phyloP scores from a whole-genome alignment of 768 basidiomycete genomes.

The Mrakia frigida region DNA sequence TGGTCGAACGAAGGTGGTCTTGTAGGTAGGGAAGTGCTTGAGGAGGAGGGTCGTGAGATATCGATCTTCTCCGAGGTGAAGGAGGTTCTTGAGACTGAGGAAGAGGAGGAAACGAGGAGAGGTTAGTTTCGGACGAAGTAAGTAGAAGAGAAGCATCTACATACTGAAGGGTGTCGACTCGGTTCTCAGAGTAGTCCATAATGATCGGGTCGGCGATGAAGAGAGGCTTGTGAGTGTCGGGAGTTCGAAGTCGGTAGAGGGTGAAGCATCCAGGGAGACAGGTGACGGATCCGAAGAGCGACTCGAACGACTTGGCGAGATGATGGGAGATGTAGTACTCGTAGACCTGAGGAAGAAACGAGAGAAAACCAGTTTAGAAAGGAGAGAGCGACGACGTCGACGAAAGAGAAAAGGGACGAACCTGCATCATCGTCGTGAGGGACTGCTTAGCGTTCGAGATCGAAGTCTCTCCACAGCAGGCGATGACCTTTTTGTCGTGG shows the following conservation, averaged over 20 bases:
- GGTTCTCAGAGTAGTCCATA: constrained; percentile 88
- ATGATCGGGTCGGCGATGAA: constrained; percentile 87
- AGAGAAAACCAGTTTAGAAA: neutral
- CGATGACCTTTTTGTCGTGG: constrained; percentile 78
- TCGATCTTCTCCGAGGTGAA: constrained; percentile 98
- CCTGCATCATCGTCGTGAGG: constrained; percentile 95
- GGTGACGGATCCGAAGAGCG: constrained; percentile 92
- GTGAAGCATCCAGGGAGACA: constrained; percentile 99
- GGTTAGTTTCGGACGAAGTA: neutral
- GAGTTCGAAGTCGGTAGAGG: constrained; percentile 86
- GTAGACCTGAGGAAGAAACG: constrained; percentile 60
- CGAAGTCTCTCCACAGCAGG: constrained; percentile 91
- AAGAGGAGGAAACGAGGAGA: neutral
- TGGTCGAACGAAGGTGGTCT: constrained; percentile 92
- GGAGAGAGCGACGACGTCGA: neutral
- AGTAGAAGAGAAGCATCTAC: neutral
- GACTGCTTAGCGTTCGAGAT: constrained; percentile 92
- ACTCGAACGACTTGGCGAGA: constrained; percentile 97
- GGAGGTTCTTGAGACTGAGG: constrained; percentile 78
- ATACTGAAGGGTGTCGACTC: constrained; percentile 84
- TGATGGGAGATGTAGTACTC: constrained; percentile 99
- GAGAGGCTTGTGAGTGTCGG: constrained; percentile 91
- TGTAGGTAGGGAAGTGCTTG: constrained; percentile 89
- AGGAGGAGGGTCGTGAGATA: constrained; percentile 92
- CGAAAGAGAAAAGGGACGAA: constrained; percentile 39